Conservation (phyloP, 768 basidiomycete genomes). For the Hypholoma sublateritium region DNA sequence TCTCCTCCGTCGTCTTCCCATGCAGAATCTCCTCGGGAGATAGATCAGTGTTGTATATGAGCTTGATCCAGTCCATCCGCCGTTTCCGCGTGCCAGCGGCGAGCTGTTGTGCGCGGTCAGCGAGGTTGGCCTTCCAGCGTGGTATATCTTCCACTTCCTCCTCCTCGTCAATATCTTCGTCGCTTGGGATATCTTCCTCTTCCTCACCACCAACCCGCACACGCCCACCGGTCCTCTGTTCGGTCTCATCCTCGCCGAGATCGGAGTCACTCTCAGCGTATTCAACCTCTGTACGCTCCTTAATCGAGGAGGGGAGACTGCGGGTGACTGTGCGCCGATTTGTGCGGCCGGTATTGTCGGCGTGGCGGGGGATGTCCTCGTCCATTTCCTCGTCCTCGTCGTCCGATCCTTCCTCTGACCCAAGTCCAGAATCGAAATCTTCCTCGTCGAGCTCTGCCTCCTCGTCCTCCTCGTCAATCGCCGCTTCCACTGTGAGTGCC, state of each 20-base stretch:
- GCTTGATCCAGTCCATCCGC: slow-evolving; percentile 76
- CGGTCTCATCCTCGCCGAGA: slow-evolving; percentile 46
- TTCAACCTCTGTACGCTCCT: slow-evolving; percentile 45
- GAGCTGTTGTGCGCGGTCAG: slow-evolving; percentile 37
- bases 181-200: slow-evolving; percentile 33
- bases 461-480: slow-evolving; percentile 25
- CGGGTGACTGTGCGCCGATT: slow-evolving; percentile 45
- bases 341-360: slow-evolving; percentile 51
- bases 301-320: slow-evolving; percentile 35
- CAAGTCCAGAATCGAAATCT: slow-evolving; percentile 27
- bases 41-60: slow-evolving; percentile 75
- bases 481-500: slow-evolving; percentile 50
- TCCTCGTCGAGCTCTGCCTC: slow-evolving; percentile 21
- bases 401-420: slow-evolving; percentile 21
- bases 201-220: slow-evolving; percentile 35
- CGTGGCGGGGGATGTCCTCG: slow-evolving; percentile 21
- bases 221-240: slow-evolving; percentile 11
- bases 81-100: slow-evolving; percentile 39
- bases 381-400: slow-evolving; percentile 27
- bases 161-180: slow-evolving; percentile 30
- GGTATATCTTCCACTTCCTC: slow-evolving; percentile 39
- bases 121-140: slow-evolving; percentile 73
- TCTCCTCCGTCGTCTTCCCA: slow-evolving; percentile 34
- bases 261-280: slow-evolving; percentile 86
- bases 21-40: slow-evolving; percentile 67